Base-by-base conservation (phyloP, 257 asterid species). In the Solanum infundibuliforme region DNA sequence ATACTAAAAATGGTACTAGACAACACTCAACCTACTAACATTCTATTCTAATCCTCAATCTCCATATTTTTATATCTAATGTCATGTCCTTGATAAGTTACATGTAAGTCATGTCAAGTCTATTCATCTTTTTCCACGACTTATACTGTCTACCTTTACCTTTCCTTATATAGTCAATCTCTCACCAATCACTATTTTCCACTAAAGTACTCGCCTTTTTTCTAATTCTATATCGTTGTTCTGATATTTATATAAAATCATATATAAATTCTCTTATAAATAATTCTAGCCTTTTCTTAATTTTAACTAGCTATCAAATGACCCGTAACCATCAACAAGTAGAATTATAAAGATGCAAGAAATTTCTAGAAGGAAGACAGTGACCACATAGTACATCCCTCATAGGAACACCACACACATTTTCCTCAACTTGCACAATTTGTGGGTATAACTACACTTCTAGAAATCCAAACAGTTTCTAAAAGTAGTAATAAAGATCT, bases 361-460 rank as follows among this genome's bases (percentile, higher is more conserved):
- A 31, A 20, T 20, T 55, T 66, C 29, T 46, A 72, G 79, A 36
- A 71, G 52, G 39, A 60, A 82, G 34, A 25, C 14, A 3, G 46
- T 35, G 84, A 88, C 88, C 88, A 86, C 87, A 88, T 31, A 65
- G 20, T 4, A 71, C 74, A 16, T 38, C 79, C 86, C 48, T 23
- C 29, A 34, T 31, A 5, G 73, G 72, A 85, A 27, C 75, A 88
- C 75, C 86, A 43, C 87, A 81, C 38, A 81, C 38, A 77, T 77
- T 29, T 35, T 29, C 12, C 43, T 36, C 68, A 13, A 12, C n/a
- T 60, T 74, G 7, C 29, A 35, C 43, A 68, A 85, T 18, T 32
- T 88, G 90, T 88, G 88, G 87, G 75, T 83, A 21, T 60, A 34
- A 81, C 83, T 8, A 52, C 66, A 25, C 66, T 79, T 43, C 23